These are phyloP conservation scores for Pelargonium fulgidum DNA, from an alignment of 441 rosid species.

Conservation along the genomic window DNA sequence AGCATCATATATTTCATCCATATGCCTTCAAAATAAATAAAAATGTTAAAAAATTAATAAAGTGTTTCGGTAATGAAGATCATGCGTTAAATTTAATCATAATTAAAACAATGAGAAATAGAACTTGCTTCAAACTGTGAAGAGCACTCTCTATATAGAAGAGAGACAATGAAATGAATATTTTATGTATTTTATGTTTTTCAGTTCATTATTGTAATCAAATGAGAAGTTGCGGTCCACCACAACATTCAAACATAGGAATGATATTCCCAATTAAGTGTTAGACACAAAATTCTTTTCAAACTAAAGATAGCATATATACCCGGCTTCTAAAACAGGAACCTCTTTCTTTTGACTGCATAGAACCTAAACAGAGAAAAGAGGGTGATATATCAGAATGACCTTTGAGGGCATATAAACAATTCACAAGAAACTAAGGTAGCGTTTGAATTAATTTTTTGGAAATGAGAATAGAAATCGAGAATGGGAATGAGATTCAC, in stretches of 20 bases:
- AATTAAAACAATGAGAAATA: background rate
- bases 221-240: background rate
- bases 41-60: background rate
- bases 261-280: background rate
- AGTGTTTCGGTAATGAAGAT: background rate
- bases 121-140: background rate
- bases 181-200: background rate
- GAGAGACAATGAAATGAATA: background rate
- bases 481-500: too few relatives aligned
- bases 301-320: constrained; percentile 24
- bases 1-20: constrained; percentile 72
- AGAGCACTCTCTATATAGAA: background rate
- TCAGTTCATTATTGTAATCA: background rate
- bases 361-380: constrained; percentile 32
- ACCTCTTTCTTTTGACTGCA: constrained; percentile 52
- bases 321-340: constrained; percentile 54
- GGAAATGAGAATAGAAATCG: too few relatives aligned
- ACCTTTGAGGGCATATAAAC: background rate
- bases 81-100: background rate
- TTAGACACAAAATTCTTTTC: background rate
- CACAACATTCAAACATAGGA: background rate
- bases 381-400: constrained; percentile 2
- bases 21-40: constrained; percentile 39
- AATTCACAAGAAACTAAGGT: background rate
- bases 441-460: too few relatives aligned